Conservation (phyloP, 805 yeast species). For the Metschnikowia shivogae region DNA sequence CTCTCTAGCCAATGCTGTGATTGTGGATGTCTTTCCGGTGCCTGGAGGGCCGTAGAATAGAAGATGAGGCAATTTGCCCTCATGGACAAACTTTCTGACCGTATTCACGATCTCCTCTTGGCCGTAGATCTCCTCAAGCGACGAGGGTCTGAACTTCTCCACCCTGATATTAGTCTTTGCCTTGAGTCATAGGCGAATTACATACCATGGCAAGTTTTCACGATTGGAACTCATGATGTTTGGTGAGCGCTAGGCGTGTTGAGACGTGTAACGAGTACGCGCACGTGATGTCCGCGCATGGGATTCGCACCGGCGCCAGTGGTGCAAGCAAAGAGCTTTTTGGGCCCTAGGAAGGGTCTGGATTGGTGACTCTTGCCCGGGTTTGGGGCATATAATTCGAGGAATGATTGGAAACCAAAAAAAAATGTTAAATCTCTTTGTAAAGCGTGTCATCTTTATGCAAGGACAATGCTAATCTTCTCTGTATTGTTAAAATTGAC, state of each 20-base stretch:
- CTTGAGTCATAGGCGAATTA: not conserved
- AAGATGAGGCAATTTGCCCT: slow-evolving; percentile 83
- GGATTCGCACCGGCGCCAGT: not conserved
- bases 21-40: slow-evolving; percentile 88
- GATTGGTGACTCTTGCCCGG: not conserved
- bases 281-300: slow-evolving; percentile 4
- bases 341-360: no score
- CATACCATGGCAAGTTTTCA: slow-evolving; percentile 21
- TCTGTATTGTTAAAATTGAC: slow-evolving; percentile 99
- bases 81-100: slow-evolving; percentile 76
- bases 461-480: slow-evolving; percentile 99
- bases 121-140: slow-evolving; percentile 85
- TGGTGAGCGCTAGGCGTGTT: not conserved
- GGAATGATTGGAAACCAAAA: slow-evolving; percentile 36
- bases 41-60: slow-evolving; percentile 96
- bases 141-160: slow-evolving; percentile 88
- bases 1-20: slow-evolving; percentile 81
- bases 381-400: not conserved
- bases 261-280: slow-evolving; percentile 1
- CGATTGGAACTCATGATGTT: not conserved
- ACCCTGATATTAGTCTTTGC: slow-evolving; percentile 49
- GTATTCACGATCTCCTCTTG: slow-evolving; percentile 84
- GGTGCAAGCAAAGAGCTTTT: not conserved
- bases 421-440: slow-evolving; percentile 97
- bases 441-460: slow-evolving; percentile 99